These are phyloP conservation scores for Xanthoconium separans DNA, from an alignment of 1,284 basidiomycete genomes.

Conservation along the genomic window DNA sequence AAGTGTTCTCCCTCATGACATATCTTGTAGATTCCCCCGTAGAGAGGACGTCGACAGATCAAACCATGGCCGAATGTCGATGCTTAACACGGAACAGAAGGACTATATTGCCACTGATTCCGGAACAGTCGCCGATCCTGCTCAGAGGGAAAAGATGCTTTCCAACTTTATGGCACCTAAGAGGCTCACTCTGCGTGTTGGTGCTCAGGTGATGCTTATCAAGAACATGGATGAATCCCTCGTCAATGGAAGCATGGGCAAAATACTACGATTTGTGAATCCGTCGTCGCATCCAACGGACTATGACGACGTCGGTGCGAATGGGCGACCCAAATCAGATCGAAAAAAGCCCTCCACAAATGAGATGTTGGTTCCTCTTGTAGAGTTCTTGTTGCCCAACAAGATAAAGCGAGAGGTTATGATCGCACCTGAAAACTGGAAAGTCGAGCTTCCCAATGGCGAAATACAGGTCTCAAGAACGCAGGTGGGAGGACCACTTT, in stretches of 20 bases:
- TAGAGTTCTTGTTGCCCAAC: slow-evolving; percentile 73
- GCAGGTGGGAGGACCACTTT: slow-evolving; percentile 48
- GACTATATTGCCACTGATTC: slow-evolving; percentile 52
- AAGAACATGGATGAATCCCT: slow-evolving; percentile 73
- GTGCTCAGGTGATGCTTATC: slow-evolving; percentile 59
- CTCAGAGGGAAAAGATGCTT: slow-evolving; percentile 64
- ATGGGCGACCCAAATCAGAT: slow-evolving; percentile 30
- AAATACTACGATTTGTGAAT: slow-evolving; percentile 53
- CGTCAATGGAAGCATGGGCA: slow-evolving; percentile 74
- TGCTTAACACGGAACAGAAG: slow-evolving; percentile 43
- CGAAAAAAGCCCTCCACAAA: slow-evolving; percentile 31
- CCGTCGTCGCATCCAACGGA: slow-evolving; percentile 28
- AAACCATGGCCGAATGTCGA: slow-evolving; percentile 63
- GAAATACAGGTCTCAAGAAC: slow-evolving; percentile 73
- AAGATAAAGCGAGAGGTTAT: slow-evolving; percentile 55
- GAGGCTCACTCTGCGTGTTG: slow-evolving; percentile 54
- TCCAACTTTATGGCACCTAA: slow-evolving; percentile 73
- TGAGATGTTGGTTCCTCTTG: slow-evolving; percentile 60
- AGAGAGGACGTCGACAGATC: slow-evolving; percentile 84
- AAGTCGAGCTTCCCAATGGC: slow-evolving; percentile 81
- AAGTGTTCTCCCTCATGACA: slow-evolving; percentile 3
- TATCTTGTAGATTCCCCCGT: slow-evolving; percentile 66
- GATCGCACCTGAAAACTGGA: slow-evolving; percentile 78
- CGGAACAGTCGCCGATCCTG: slow-evolving; percentile 49
- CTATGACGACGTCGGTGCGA: slow-evolving; percentile 32